Evolutionary conservation across 805 yeast genomes (phyloP), one percentile per base, ranked within the genome.

Genomic region (Scheffersomyces spartinae): DNA sequence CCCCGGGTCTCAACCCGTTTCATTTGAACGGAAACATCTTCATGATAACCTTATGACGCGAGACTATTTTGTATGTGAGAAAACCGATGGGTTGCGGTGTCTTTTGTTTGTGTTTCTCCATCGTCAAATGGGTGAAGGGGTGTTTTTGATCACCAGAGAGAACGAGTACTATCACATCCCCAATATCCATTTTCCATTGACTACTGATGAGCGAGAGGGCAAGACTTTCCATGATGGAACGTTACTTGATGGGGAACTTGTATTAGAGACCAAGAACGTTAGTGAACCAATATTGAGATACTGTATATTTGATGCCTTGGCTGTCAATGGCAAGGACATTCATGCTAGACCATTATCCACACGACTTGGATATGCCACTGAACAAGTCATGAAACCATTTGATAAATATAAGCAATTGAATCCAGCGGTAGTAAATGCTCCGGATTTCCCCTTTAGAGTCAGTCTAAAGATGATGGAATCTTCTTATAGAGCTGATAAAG

Each of bases 1-100:
- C 40, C 93, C 95, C 3, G 96, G 98, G 1, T 76, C 95, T 2
- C 98, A 93, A 52, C 99, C 99, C 0, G 82, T 88, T 3, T 82
- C 95, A 14, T 86, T 91, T 45, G 75, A 81, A 21, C 63, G 83
- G 28, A 57, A 64, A 17, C 95, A 88, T 52, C 59, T 91, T 13
- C 47, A 48, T 47, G 70, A 71, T 24, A 70, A 74, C 17, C 55
- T 91, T 24, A 46, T 66, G 44, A 53, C 64, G 3, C 74, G 75
- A 31, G 97, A 93, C 42, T 91, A 86, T 45, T 76, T 74, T 38
- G 98, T 91, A 0, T 93, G 98, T 55, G 99, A 91, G 43, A 91
- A 91, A 47, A 72, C 91, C 0, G 98, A 91, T 52, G 99, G 99
- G 0, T 57, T 88, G 25, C 61, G 99, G 27, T 84, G 93, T 31